Evolutionary conservation across 2,329 filamentous ascomycete genomes (phyloP).

Genomic region (Plectosphaerella cucumerina): DNA sequence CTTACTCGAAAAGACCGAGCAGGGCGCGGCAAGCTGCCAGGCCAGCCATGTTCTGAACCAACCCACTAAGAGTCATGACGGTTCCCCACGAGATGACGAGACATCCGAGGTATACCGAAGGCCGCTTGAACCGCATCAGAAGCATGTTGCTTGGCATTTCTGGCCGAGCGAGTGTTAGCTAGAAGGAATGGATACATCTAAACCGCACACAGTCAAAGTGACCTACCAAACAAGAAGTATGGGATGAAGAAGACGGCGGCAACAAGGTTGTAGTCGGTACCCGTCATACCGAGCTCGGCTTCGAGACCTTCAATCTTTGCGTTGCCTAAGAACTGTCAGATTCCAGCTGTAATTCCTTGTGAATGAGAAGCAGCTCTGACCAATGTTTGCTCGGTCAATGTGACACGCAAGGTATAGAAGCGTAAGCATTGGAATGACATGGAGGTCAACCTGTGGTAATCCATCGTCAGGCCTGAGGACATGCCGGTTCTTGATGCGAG

Average conservation of each 20-base stretch:
- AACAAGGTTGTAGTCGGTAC: slow-evolving; percentile 53
- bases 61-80: slow-evolving; percentile 52
- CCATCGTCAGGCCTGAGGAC: no score
- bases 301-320: slow-evolving; percentile 62
- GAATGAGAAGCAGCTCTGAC: slow-evolving; percentile 19
- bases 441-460: neutral
- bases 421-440: slow-evolving; percentile 1
- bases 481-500: neutral
- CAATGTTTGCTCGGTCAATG: slow-evolving; percentile 3
- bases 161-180: slow-evolving; percentile 11
- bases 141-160: slow-evolving; percentile 40
- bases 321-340: slow-evolving; percentile 59
- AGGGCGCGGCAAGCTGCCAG: slow-evolving; percentile 53
- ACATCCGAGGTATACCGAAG: slow-evolving; percentile 37
- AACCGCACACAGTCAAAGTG: no score
- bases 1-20: slow-evolving; percentile 58
- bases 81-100: slow-evolving; percentile 41
- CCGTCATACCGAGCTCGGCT: slow-evolving; percentile 45
- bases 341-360: no score
- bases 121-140: slow-evolving; percentile 27
- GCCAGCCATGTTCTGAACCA: slow-evolving; percentile 50
- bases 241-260: slow-evolving; percentile 39
- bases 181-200: no score
- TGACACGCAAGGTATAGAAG: slow-evolving; percentile 2
- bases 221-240: slow-evolving; percentile 16